These are phyloP conservation scores for Glycyrrhiza uralensis DNA, from an alignment of 306 rosid genomes.

Conservation along the genomic window DNA sequence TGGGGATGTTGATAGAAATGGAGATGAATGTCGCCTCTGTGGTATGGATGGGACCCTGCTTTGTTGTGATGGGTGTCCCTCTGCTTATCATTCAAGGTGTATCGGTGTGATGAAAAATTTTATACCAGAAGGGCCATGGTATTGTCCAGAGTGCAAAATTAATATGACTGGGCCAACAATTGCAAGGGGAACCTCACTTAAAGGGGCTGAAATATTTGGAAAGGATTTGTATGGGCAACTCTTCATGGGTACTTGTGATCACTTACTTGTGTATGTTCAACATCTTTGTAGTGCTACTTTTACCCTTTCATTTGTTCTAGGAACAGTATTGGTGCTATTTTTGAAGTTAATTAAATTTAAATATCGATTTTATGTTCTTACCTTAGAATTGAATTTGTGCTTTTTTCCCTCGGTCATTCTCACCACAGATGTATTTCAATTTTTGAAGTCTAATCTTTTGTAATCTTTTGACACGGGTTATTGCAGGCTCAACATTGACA, in stretches of 20 bases:
- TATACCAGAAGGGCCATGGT: slow-evolving; percentile 96
- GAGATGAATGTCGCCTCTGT: slow-evolving; percentile 95
- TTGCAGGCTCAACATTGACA: slow-evolving; percentile 67
- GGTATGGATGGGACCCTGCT: slow-evolving; percentile 96
- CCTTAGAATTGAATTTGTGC: slow-evolving; percentile 3
- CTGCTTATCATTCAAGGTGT: slow-evolving; percentile 95
- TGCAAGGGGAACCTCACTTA: slow-evolving; percentile 64
- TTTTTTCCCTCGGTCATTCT: background rate
- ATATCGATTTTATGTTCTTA: slow-evolving; percentile 8
- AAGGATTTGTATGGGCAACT: slow-evolving; percentile 70
- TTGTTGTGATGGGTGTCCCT: slow-evolving; percentile 99
- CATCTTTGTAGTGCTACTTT: slow-evolving; percentile 31
- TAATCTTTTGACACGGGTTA: slow-evolving; percentile 30
- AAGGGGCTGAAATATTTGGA: slow-evolving; percentile 88
- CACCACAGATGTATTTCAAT: background rate
- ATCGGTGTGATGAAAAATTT: slow-evolving; percentile 80
- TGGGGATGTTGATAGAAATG: slow-evolving; percentile 67
- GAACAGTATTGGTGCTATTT: slow-evolving; percentile 15
- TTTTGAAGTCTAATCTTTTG: slow-evolving; percentile 16
- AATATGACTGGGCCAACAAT: slow-evolving; percentile 61
- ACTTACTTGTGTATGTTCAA: slow-evolving; percentile 89
- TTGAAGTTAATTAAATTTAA: slow-evolving; percentile 6
- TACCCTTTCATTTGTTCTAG: slow-evolving; percentile 7
- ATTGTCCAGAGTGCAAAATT: slow-evolving; percentile 89
- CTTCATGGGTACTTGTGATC: slow-evolving; percentile 86